phyloP scores from a whole-genome alignment of 2,329 filamentous ascomycete species.

The Microsporum canis region DNA sequence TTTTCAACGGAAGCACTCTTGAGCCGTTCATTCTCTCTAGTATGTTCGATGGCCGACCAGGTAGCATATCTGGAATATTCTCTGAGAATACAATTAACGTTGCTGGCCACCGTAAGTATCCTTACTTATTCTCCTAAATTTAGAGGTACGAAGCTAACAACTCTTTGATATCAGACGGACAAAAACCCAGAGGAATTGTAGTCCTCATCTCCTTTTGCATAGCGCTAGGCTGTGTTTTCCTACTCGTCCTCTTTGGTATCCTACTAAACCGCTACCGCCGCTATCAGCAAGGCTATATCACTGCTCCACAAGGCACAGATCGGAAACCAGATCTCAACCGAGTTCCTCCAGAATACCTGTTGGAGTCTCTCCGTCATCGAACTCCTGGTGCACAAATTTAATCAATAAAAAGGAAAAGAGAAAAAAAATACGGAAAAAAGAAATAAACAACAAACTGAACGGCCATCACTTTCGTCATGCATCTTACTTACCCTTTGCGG shows the following conservation, averaged over 20 bases:
- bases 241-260: slow-evolving; percentile 37
- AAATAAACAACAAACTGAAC: neutral
- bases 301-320: slow-evolving; percentile 36
- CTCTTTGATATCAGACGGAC: slow-evolving; percentile 20
- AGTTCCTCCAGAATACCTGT: slow-evolving; percentile 37
- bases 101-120: slow-evolving; percentile 46
- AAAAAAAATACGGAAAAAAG: no score
- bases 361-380: slow-evolving; percentile 30
- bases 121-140: neutral
- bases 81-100: slow-evolving; percentile 73
- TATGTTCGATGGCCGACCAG: slow-evolving; percentile 51
- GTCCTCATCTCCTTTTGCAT: slow-evolving; percentile 38
- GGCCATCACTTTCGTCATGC: neutral
- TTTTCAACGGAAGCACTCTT: slow-evolving; percentile 74
- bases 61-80: slow-evolving; percentile 72
- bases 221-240: slow-evolving; percentile 38
- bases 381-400: slow-evolving; percentile 26
- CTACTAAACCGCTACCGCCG: slow-evolving; percentile 39
- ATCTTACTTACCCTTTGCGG: neutral
- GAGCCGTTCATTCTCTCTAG: slow-evolving; percentile 71
- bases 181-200: slow-evolving; percentile 36
- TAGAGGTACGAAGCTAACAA: slow-evolving; percentile 10
- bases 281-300: slow-evolving; percentile 37
- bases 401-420: neutral
- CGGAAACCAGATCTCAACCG: slow-evolving; percentile 37